Evolutionary conservation across 148 eudicot species (phyloP).

Genomic region (Amaranthus hypochondriacus): DNA sequence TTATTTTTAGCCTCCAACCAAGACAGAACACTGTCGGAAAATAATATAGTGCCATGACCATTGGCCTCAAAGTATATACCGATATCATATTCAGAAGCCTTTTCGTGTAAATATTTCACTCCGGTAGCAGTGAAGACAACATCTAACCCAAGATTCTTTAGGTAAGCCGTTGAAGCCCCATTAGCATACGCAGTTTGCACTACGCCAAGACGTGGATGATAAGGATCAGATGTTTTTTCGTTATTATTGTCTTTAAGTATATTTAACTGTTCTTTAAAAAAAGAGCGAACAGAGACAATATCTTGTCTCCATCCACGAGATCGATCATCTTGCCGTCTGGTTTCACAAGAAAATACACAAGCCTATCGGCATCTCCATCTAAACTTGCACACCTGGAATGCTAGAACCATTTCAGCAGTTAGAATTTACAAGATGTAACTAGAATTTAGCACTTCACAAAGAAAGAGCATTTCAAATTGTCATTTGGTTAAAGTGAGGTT

Average conservation of each 20-base stretch:
- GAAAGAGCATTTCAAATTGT: not conserved
- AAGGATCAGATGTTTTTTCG: conserved; percentile 21
- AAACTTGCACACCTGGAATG: conserved; percentile 95
- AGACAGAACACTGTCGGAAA: conserved; percentile 53
- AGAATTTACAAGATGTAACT: conserved; percentile 2
- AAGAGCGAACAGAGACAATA: conserved; percentile 75
- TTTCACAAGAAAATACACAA: conserved; percentile 70
- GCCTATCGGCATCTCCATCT: conserved; percentile 98
- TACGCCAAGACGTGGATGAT: conserved; percentile 54
- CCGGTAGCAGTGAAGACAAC: conserved; percentile 86
- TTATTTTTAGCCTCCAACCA: conserved; percentile 57
- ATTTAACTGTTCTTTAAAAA: conserved; percentile 65
- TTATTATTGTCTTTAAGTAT: conserved; percentile 35
- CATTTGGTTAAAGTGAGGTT: not conserved
- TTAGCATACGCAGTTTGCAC: conserved; percentile 98
- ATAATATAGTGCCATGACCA: conserved; percentile 93
- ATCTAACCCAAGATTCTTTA: conserved; percentile 67
- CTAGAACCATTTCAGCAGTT: conserved; percentile 42
- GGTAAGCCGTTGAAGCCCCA: conserved; percentile 90
- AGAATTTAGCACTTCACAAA: not conserved
- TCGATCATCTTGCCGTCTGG: conserved; percentile 53
- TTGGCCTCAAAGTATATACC: conserved; percentile 93
- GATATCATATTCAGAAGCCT: conserved; percentile 75
- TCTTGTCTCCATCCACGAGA: conserved; percentile 97
- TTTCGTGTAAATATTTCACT: conserved; percentile 84